Evolutionary conservation across 2,329 filamentous ascomycete species (phyloP), one percentile per base, ranked within the genome.

Genomic region (Graphilbum fragrans): DNA sequence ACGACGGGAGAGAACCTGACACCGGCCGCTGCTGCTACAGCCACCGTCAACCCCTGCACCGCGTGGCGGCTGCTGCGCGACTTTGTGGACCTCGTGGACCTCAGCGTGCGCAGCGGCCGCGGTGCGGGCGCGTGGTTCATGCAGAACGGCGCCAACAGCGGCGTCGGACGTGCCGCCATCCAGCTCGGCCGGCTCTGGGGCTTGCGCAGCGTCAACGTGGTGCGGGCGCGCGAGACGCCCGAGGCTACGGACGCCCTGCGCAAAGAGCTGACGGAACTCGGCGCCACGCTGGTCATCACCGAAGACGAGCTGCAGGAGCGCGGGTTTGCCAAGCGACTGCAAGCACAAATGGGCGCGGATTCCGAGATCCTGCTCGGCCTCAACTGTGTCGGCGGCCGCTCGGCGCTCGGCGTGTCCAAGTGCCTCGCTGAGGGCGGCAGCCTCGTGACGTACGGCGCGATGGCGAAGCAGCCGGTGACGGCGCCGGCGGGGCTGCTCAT

Each of bases 71-170:
- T 98, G 80, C 72, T 98, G 44, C 77, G 79, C 43, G 84, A 90
- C 57, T 95, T 90, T 55, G 77, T 62, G 41, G 64, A 66, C 45
- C 60, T 64, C 41, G 58, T 66, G 11, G 63, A 61, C 2, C 50
- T 72, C 38, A 65, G 64, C 42, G 67, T 72, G 55, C 53, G 55
- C 9, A 56, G 63, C 11, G 67, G 65, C 38, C 68, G 67, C 43
- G 66, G 85, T 43, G 79, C 88, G 44, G 84, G 88, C 41, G 82
- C 93, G 43, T 98, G 90, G 88, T 86, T 95, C 56, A 79, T 98
- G 37, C 92, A 98, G 63, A 98, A 98, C 58, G 92, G 90, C 8
- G 92, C 90, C 32, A 98, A 98, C 62, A 86, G 80, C 34, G 92
- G 87, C 11, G 92, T 98, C 16, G 92, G 92, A 2, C 70, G 92